These are phyloP conservation scores for Kandelia obovata DNA, from an alignment of 345 rosid species.

Conservation along the genomic window DNA sequence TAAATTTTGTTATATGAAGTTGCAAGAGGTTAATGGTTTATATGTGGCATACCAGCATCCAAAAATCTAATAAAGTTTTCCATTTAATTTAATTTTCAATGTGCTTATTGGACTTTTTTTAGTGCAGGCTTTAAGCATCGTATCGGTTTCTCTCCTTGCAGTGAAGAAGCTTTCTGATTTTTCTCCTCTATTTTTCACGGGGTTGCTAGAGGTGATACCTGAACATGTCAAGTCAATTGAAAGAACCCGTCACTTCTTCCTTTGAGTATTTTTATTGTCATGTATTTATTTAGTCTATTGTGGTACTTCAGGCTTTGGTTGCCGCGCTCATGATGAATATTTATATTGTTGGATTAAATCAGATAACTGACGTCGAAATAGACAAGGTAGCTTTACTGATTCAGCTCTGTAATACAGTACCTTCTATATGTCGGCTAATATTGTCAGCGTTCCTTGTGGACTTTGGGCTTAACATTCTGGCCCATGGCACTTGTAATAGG, in stretches of 20 bases:
- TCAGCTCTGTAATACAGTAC: not conserved
- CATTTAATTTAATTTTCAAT: not conserved
- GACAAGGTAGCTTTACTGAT: slow-evolving; percentile 61
- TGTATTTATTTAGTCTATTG: not conserved
- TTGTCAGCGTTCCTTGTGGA: no score
- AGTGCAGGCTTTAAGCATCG: slow-evolving; percentile 71
- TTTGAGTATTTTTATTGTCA: slow-evolving; percentile 2
- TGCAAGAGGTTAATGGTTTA: not conserved
- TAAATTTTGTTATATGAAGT: slow-evolving; percentile 12
- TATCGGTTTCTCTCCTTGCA: slow-evolving; percentile 91
- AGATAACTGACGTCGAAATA: slow-evolving; percentile 80
- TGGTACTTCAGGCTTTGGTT: slow-evolving; percentile 64
- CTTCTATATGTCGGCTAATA: not conserved
- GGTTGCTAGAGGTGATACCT: slow-evolving; percentile 65
- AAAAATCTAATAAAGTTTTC: not conserved
- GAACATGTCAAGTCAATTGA: not conserved
- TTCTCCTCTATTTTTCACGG: slow-evolving; percentile 62
- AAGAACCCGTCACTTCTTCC: not conserved
- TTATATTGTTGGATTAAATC: slow-evolving; percentile 88
- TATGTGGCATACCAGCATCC: not conserved
- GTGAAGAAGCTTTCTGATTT: slow-evolving; percentile 73
- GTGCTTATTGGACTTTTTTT: slow-evolving; percentile 8
- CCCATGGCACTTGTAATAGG: no score
- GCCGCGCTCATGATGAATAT: slow-evolving; percentile 96
- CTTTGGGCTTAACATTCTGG: no score